Evolutionary conservation across 345 rosid genomes (phyloP), one percentile per base, ranked within the genome.

Genomic region (Moringa oleifera): DNA sequence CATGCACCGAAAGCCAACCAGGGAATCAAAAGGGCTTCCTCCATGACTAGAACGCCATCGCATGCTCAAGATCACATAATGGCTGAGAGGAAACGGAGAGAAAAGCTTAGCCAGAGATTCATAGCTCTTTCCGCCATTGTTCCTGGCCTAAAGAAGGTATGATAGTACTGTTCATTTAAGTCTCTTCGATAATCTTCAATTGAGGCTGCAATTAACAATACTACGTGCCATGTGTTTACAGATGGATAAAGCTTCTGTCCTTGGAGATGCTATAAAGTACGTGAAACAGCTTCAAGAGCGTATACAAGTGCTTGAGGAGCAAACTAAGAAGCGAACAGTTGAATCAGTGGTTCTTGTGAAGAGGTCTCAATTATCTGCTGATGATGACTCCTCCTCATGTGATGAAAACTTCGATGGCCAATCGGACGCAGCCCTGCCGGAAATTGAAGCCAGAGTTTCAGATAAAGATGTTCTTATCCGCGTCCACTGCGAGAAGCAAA

Each of bases 211-310:
- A 33, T 33, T 33, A 33, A 33, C 11, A 33, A 4, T 5, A 4
- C 5, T 4, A 33, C 37, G 37, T 33, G 37, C 11, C 11, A 33
- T 33, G 5, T 41, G 17, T 11, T 2, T 41, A 41, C 6, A 4
- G 47, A 41, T 41, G 47, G 47, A 41, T 41, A 41, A 84, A 68
- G 71, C 87, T 21, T 81, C 97, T 2, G 69, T 91, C 46, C 86
- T 91, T 15, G 89, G 75, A 37, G 86, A 88, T 5, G 84, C 95
- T 4, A 80, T 80, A 53, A 80, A 83, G 68, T 81, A 83, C 62
- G 12, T 83, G 67, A 83, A 83, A 60, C 77, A 85, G 7, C 87
- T 88, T 21, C 89, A 87, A 74, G 96, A 83, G 62, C 89, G 83
- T 11, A 76, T 85, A 23, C 70, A 71, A 61, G 62, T 55, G 19